A percentile compares a stretch with the other conserved stretches of the same genome.
phyloP scores from a whole-genome alignment of 495 filamentous ascomycete genomes.

The Extremus antarcticus region DNA sequence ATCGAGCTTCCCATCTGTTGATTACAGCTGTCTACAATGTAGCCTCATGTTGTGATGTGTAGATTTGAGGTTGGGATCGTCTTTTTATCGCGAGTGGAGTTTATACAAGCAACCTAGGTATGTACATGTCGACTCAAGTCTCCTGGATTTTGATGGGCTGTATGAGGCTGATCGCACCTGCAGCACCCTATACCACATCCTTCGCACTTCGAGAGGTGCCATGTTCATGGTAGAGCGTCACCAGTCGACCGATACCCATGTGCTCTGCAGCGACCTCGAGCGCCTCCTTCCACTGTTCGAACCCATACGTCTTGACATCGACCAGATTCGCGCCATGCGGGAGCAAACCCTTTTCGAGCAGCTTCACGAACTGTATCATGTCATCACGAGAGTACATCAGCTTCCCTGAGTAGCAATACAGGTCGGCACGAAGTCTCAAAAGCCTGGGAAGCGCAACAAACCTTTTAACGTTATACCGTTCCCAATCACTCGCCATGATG shows the following conservation, averaged over 20 bases:
- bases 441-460: too few species aligned
- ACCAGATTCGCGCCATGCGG: constrained; percentile 24
- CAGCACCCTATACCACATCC: too few species aligned
- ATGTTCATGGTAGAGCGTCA: constrained; percentile 18
- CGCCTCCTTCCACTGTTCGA: constrained; percentile 28
- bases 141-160: too few species aligned
- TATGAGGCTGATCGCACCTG: too few species aligned
- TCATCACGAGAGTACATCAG: constrained; percentile 34
- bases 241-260: constrained; percentile 23
- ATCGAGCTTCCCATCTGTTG: too few species aligned
- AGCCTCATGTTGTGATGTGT: too few species aligned
- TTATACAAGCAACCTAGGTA: too few species aligned
- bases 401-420: constrained; percentile 18
- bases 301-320: constrained; percentile 21
- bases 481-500: constrained; percentile 14
- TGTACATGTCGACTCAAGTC: too few species aligned
- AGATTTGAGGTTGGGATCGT: too few species aligned
- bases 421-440: too few species aligned
- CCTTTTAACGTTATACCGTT: constrained; percentile 28
- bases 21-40: too few species aligned
- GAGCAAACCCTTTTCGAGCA: constrained; percentile 28
- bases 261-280: constrained; percentile 25
- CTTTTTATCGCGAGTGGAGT: too few species aligned
- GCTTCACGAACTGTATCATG: constrained; percentile 22
- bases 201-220: not conserved